Conservation (phyloP, 2,329 filamentous ascomycete species). For the Simplicillium aogashimaense region DNA sequence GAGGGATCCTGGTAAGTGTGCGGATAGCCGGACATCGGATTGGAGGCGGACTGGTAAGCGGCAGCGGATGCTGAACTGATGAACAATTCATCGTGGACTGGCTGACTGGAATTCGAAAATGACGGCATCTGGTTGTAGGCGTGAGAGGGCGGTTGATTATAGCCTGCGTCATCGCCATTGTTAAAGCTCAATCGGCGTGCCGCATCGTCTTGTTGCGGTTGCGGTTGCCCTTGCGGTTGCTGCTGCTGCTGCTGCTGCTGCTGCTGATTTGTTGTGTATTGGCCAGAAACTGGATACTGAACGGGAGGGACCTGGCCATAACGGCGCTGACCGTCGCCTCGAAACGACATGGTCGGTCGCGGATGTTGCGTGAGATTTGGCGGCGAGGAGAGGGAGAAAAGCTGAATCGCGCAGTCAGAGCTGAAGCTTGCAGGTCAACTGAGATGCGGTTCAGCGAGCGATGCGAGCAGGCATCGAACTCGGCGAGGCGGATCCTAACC, state of each 20-base stretch:
- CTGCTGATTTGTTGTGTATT: conserved; percentile 12
- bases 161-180: conserved; percentile 59
- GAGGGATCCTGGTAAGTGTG: conserved; percentile 38
- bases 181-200: conserved; percentile 62
- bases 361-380: not conserved
- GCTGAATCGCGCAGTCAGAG: too few relatives aligned
- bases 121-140: conserved; percentile 8
- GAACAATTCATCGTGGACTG: conserved; percentile 52
- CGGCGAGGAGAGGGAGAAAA: not conserved
- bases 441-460: too few relatives aligned
- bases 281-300: conserved; percentile 46
- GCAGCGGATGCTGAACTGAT: conserved; percentile 27
- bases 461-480: too few relatives aligned
- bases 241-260: conserved; percentile 13
- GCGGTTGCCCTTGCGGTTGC: conserved; percentile 11
- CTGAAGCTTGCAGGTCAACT: too few relatives aligned
- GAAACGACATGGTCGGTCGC: conserved; percentile 45
- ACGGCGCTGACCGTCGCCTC: conserved; percentile 50
- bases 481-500: too few relatives aligned
- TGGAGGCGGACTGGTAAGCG: conserved; percentile 9
- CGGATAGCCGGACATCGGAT: conserved; percentile 40
- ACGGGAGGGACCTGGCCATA: conserved; percentile 59
- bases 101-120: conserved; percentile 10
- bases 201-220: conserved; percentile 22
- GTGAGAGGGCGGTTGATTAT: conserved; percentile 15